Base-by-base conservation (phyloP, 2,329 filamentous ascomycete genomes). In the Aspergillus arachidicola region DNA sequence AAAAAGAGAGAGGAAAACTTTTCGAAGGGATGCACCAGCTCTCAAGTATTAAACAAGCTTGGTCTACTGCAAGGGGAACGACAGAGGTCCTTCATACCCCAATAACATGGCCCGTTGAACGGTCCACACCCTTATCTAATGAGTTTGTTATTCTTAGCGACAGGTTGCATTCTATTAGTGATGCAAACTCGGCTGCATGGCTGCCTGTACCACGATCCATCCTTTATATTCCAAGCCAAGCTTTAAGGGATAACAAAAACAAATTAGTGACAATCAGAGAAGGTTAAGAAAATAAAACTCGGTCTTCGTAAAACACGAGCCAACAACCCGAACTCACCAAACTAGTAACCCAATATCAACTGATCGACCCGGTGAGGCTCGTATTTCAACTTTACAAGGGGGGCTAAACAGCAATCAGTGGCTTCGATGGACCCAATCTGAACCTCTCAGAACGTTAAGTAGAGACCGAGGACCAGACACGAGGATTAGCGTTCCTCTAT, bases 201-300 rank as follows among this genome's bases (percentile, higher is more conserved):
- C 16, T 30, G 12, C 26, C 26, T 30, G 12, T 26, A 14, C 10
- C 21, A 46, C 43, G 5, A 46, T 21, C 11, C 12, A 23, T 14
- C 43, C 36, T 6, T 19, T 7, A 11, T 19, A 11, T 23, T 14
- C n/a, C 19, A 43, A 21, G 43, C 43, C 43, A 45, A 21, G 43
- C 12, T n/a, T 12, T 23, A 1, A 23, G n/a, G n/a, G 43, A 45
- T 23, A 23, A 6, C 7, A 12, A 81, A 76, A 16, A 84, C 3
- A 45, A 12, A 11, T 30, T 46, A 30, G 26, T 28, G 26, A 10
- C 38, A 16, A 32, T 34, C 4, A 41, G 2, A n/a, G 16, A 6
- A 16, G 23, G 4, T 6, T 28, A 16, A 21, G 2, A 41, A 19
- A 41, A 41, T 7, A 4, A 41, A 16, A 36, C 14, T 16, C 34